A percentile compares a stretch with the other conserved stretches of the same genome.
These are phyloP conservation scores for Penicillium mononematosum DNA, from an alignment of 495 filamentous ascomycete species.

Conservation along the genomic window DNA sequence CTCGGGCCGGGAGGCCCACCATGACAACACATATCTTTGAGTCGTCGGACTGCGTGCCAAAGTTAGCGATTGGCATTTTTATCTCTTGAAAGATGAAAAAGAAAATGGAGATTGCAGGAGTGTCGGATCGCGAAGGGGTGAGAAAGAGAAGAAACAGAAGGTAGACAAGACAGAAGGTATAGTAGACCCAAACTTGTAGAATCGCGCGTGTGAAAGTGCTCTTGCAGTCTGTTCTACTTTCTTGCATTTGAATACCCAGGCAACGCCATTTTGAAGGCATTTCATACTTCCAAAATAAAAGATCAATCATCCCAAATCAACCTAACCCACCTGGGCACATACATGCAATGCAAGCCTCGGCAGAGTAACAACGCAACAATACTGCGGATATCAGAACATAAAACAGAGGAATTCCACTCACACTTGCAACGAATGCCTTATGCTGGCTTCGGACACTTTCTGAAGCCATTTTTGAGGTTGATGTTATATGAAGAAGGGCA, in stretches of 20 bases:
- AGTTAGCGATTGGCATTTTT: conserved; percentile 18
- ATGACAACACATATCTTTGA: conserved; percentile 97
- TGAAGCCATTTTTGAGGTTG: conserved; percentile 21
- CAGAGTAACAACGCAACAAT: neutral
- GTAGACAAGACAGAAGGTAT: conserved; percentile 2
- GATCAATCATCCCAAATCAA: neutral
- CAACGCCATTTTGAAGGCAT: neutral
- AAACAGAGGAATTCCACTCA: conserved; percentile 18
- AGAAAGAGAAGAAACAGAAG: neutral
- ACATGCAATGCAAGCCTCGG: conserved; percentile 3
- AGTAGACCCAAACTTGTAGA: neutral
- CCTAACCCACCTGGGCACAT: neutral
- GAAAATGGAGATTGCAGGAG: neutral
- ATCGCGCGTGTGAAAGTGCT: neutral
- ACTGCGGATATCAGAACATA: neutral
- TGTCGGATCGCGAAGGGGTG: neutral
- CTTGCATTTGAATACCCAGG: neutral
- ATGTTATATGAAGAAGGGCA: conserved; percentile 3
- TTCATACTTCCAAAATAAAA: neutral
- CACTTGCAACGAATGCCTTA: conserved; percentile 33
- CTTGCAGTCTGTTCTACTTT: neutral
- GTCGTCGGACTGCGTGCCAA: conserved; percentile 75
- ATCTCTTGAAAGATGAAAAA: neutral
- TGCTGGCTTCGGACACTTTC: conserved; percentile 28
- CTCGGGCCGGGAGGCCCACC: conserved; percentile 92